Conservation (phyloP, 768 basidiomycete species). For the Leccinum disarticulatum region DNA sequence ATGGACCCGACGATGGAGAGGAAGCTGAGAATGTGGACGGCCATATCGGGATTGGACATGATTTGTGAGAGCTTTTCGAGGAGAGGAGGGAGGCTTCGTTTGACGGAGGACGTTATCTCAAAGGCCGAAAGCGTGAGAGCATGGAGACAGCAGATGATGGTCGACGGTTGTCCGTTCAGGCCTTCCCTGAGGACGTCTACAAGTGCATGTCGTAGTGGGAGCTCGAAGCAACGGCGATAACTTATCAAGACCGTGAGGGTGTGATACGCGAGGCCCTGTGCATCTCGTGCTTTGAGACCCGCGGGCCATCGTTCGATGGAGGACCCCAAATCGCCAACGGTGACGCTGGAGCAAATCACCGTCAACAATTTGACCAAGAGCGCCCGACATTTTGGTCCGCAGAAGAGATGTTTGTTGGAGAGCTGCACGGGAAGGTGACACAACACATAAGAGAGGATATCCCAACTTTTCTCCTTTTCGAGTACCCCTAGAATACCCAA, state of each 20-base stretch:
- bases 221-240: slow-evolving; percentile 78
- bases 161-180: slow-evolving; percentile 65
- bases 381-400: slow-evolving; percentile 76
- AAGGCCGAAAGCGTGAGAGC: slow-evolving; percentile 86
- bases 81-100: slow-evolving; percentile 74
- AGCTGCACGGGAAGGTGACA: slow-evolving; percentile 90
- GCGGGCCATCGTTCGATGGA: slow-evolving; percentile 58
- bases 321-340: slow-evolving; percentile 54
- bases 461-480: slow-evolving; percentile 83
- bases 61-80: slow-evolving; percentile 88
- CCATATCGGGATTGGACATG: slow-evolving; percentile 91
- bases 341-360: slow-evolving; percentile 66
- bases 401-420: slow-evolving; percentile 94
- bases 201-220: slow-evolving; percentile 62
- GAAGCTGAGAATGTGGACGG: slow-evolving; percentile 95
- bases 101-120: slow-evolving; percentile 81
- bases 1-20: slow-evolving; percentile 84
- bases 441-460: slow-evolving; percentile 86
- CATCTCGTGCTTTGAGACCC: slow-evolving; percentile 71
- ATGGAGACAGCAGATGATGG: slow-evolving; percentile 87
- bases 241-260: slow-evolving; percentile 85
- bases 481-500: slow-evolving; percentile 60
- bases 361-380: slow-evolving; percentile 62
- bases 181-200: slow-evolving; percentile 73
- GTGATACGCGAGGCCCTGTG: slow-evolving; percentile 86